Conservation (phyloP, 2,329 filamentous ascomycete species). For the Nigrospora oryzae region DNA sequence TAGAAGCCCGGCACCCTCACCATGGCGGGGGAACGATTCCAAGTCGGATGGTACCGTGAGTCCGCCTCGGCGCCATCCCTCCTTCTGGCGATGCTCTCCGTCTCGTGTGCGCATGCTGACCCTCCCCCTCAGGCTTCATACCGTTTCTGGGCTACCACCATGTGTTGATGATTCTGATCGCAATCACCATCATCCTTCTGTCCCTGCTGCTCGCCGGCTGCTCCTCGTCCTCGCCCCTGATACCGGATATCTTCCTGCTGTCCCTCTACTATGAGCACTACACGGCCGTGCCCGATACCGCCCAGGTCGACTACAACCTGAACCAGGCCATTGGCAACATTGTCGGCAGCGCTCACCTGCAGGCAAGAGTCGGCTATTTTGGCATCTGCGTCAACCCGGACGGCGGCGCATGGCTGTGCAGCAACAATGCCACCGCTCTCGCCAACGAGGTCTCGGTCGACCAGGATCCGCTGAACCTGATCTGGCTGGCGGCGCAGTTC, state of each 20-base stretch:
- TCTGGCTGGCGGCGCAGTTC: slow-evolving; percentile 95
- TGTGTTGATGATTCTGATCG: slow-evolving; percentile 96
- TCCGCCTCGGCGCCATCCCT: not conserved
- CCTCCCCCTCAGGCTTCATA: slow-evolving; percentile 42
- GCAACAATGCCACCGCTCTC: slow-evolving; percentile 90
- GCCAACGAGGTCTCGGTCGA: slow-evolving; percentile 84
- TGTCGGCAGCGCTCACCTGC: slow-evolving; percentile 72
- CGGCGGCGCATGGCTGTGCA: slow-evolving; percentile 86
- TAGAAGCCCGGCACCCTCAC: too few relatives aligned
- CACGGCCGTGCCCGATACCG: slow-evolving; percentile 69
- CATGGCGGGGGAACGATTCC: slow-evolving; percentile 21
- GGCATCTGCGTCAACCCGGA: slow-evolving; percentile 94
- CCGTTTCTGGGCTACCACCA: slow-evolving; percentile 69
- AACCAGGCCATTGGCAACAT: slow-evolving; percentile 83
- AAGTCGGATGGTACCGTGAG: slow-evolving; percentile 31
- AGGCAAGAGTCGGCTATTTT: slow-evolving; percentile 94
- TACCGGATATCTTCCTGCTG: slow-evolving; percentile 93
- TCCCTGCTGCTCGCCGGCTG: slow-evolving; percentile 91
- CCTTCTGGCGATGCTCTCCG: not conserved
- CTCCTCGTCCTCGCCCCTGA: slow-evolving; percentile 90
- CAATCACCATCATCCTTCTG: slow-evolving; percentile 84
- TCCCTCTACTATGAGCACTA: slow-evolving; percentile 95
- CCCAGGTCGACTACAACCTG: slow-evolving; percentile 86
- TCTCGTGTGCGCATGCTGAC: not conserved
- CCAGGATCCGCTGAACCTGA: slow-evolving; percentile 91